These are phyloP conservation scores for Malus asiatica DNA, from an alignment of 306 rosid species.

Conservation along the genomic window DNA sequence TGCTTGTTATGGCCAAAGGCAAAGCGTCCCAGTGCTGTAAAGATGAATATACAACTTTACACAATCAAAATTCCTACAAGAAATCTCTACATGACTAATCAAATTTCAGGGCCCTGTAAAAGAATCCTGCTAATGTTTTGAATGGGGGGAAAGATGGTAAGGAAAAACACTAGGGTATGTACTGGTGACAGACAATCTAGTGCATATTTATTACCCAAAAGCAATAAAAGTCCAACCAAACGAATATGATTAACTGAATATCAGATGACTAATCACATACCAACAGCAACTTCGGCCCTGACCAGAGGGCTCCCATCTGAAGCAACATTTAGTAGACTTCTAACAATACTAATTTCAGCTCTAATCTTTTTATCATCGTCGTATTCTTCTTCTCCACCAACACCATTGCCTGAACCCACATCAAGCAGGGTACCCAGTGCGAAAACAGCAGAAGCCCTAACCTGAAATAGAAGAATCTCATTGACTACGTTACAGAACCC, in stretches of 20 bases:
- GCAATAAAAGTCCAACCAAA: neutral
- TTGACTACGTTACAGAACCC: neutral
- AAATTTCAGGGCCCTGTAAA: neutral
- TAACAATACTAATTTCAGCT: slow-evolving; percentile 77
- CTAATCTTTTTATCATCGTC: slow-evolving; percentile 85
- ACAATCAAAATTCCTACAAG: neutral
- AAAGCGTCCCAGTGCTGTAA: slow-evolving; percentile 80
- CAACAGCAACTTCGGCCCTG: slow-evolving; percentile 96
- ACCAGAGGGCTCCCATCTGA: slow-evolving; percentile 98
- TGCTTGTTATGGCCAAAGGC: slow-evolving; percentile 95
- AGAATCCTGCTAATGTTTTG: neutral
- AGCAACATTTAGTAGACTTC: slow-evolving; percentile 68
- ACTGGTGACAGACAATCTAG: neutral
- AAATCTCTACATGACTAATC: neutral
- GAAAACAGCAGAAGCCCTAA: slow-evolving; percentile 95
- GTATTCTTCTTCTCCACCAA: slow-evolving; percentile 75
- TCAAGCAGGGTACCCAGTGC: slow-evolving; percentile 91
- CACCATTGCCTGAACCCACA: slow-evolving; percentile 67
- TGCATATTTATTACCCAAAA: neutral
- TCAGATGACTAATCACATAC: slow-evolving; percentile 50
- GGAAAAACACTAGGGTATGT: neutral
- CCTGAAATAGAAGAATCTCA: slow-evolving; percentile 48
- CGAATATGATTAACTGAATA: slow-evolving; percentile 4
- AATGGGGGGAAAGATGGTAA: neutral
- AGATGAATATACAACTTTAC: neutral